Conservation (phyloP, 352 stramenopile species). For the Phytopythium chamaehyphon region DNA sequence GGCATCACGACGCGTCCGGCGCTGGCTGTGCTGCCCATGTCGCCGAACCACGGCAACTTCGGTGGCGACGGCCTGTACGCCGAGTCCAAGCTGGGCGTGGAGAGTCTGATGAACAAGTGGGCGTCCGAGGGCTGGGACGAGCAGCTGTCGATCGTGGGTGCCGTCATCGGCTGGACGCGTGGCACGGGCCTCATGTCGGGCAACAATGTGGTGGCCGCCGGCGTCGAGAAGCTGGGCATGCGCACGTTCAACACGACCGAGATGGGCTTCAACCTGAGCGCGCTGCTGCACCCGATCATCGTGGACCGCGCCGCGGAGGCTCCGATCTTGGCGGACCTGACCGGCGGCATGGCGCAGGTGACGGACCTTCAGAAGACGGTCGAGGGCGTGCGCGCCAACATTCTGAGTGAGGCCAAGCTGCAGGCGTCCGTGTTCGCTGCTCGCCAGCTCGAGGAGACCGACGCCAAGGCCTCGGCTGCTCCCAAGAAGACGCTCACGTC, state of each 20-base stretch:
- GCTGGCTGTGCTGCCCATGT: slow-evolving; percentile 75
- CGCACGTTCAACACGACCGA: slow-evolving; percentile 85
- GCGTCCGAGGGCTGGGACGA: slow-evolving; percentile 82
- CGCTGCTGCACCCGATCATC: slow-evolving; percentile 75
- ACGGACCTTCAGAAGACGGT: slow-evolving; percentile 69
- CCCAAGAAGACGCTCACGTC: slow-evolving; percentile 28
- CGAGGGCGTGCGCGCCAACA: slow-evolving; percentile 44
- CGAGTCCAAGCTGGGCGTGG: slow-evolving; percentile 85
- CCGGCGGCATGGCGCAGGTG: slow-evolving; percentile 72
- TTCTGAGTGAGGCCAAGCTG: slow-evolving; percentile 55
- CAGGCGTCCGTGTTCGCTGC: slow-evolving; percentile 39
- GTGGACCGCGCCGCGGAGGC: slow-evolving; percentile 66
- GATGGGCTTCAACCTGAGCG: slow-evolving; percentile 89
- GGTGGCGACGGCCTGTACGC: slow-evolving; percentile 85
- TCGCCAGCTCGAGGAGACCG: slow-evolving; percentile 37
- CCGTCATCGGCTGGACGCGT: slow-evolving; percentile 87
- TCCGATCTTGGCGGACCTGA: slow-evolving; percentile 78
- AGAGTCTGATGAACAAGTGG: slow-evolving; percentile 87
- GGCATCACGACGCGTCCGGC: slow-evolving; percentile 72
- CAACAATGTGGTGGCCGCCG: slow-evolving; percentile 85
- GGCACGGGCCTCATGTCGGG: slow-evolving; percentile 83
- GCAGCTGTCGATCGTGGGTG: slow-evolving; percentile 79
- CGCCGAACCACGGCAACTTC: slow-evolving; percentile 85
- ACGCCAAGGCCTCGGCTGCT: slow-evolving; percentile 11
- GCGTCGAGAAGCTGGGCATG: slow-evolving; percentile 76